Conservation (phyloP, 352 stramenopile species). For the Pythium plurisporium region DNA sequence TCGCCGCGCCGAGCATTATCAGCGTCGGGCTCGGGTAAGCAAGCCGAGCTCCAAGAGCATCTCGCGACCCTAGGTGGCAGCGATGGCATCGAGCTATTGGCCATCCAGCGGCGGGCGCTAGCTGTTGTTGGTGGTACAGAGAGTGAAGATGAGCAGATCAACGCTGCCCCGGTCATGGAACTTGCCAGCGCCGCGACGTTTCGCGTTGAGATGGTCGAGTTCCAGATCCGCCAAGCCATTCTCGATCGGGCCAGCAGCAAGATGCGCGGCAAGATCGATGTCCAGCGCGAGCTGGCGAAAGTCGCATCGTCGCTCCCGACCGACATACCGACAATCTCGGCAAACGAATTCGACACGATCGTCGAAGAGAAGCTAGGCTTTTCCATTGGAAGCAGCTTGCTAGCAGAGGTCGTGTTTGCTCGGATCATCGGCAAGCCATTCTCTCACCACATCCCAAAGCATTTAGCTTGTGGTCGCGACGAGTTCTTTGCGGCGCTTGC, state of each 20-base stretch:
- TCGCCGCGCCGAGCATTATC: background rate
- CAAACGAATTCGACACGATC: conserved; percentile 23
- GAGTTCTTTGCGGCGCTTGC: conserved; percentile 29
- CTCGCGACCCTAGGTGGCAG: background rate
- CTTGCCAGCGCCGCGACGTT: conserved; percentile 28
- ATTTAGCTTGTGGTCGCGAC: background rate
- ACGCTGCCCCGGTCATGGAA: conserved; percentile 16
- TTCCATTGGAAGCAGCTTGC: conserved; percentile 14
- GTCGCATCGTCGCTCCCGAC: conserved; percentile 19
- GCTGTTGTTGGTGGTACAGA: background rate
- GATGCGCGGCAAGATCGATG: conserved; percentile 23
- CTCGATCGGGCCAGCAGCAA: conserved; percentile 18
- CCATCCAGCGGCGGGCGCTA: background rate
- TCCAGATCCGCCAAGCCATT: conserved; percentile 36
- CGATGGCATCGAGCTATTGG: background rate
- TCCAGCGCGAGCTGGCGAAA: conserved; percentile 24
- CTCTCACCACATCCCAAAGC: conserved; percentile 14
- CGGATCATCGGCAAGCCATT: conserved; percentile 24
- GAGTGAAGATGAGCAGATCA: background rate
- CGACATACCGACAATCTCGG: conserved; percentile 8
- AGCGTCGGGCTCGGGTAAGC: background rate
- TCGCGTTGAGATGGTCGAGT: conserved; percentile 42
- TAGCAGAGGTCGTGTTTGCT: conserved; percentile 30
- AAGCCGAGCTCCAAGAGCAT: background rate
- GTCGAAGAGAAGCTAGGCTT: conserved; percentile 36